phyloP scores from a whole-genome alignment of 306 rosid genomes.

The Castanospermum australe region DNA sequence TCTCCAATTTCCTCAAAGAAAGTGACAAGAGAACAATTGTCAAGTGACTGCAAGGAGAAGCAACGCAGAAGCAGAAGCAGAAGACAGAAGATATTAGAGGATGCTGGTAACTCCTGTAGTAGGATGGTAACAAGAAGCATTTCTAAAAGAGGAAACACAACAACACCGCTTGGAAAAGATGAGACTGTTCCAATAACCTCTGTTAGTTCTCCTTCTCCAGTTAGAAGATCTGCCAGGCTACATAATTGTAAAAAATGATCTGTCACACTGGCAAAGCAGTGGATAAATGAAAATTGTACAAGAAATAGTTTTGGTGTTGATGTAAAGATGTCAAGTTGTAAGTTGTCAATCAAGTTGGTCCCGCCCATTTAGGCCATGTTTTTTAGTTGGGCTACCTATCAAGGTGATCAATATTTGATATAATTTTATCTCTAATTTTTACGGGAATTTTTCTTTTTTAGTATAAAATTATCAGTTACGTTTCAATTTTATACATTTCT shows the following conservation, averaged over 20 bases:
- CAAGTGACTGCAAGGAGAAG: constrained; percentile 13
- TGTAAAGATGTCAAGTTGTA: no score
- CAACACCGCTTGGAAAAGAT: not conserved
- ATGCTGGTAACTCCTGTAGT: not conserved
- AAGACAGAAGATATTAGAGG: constrained; percentile 1
- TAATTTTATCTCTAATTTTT: no score
- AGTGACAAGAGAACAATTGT: not conserved
- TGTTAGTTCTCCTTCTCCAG: constrained; percentile 27
- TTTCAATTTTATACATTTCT: no score
- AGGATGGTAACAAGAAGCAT: constrained; percentile 31
- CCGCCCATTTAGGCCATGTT: no score
- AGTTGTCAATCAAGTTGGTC: no score
- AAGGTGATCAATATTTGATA: no score
- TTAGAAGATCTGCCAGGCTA: constrained; percentile 35
- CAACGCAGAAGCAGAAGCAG: not conserved
- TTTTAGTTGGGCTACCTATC: no score
- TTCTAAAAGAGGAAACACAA: not conserved
- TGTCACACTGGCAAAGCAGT: not conserved
- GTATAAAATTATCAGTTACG: no score
- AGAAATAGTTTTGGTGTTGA: not conserved
- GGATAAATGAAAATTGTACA: not conserved
- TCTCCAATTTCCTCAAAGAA: constrained; percentile 11
- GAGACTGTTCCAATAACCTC: not conserved
- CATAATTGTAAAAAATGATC: not conserved
- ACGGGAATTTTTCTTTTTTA: no score